phyloP scores from a whole-genome alignment of 225 moss, liverwort and hornwort genomes.

The Physcomitrellopsis africana region DNA sequence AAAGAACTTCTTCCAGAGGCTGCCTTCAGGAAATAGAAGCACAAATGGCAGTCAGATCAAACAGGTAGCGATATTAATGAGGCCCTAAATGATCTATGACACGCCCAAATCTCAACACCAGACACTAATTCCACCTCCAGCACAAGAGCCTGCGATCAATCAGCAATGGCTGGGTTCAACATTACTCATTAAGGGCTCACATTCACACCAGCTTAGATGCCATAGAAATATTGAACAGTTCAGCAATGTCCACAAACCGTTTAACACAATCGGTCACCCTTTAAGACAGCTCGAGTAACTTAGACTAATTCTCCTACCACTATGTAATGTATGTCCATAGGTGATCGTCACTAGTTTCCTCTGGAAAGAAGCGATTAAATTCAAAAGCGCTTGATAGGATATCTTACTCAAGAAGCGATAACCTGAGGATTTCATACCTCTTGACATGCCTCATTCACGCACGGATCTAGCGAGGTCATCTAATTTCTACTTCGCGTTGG shows the following conservation, averaged over 20 bases:
- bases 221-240: neutral
- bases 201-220: constrained; percentile 3
- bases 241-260: no score
- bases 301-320: neutral
- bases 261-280: neutral
- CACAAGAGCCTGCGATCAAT: constrained; percentile 19
- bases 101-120: neutral
- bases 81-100: neutral
- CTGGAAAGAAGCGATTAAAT: constrained; percentile 4
- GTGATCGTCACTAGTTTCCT: constrained; percentile 17
- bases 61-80: constrained; percentile 10
- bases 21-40: constrained; percentile 27
- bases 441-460: constrained; percentile 15
- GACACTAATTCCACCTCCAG: constrained; percentile 13
- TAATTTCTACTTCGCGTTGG: neutral
- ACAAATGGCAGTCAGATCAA: constrained; percentile 25
- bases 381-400: constrained; percentile 1
- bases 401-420: neutral
- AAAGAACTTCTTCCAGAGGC: constrained; percentile 26
- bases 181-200: constrained; percentile 8
- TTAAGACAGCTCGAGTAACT: constrained; percentile 3
- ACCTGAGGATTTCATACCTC: constrained; percentile 30
- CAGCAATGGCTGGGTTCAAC: neutral
- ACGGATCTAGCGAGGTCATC: constrained; percentile 1
- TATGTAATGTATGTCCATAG: constrained; percentile 9